Percentiles rank a stretch among this genome's conserved stretches.
phyloP scores from a whole-genome alignment of 163 green algal genomes.

The Scenedesmus sp. region DNA sequence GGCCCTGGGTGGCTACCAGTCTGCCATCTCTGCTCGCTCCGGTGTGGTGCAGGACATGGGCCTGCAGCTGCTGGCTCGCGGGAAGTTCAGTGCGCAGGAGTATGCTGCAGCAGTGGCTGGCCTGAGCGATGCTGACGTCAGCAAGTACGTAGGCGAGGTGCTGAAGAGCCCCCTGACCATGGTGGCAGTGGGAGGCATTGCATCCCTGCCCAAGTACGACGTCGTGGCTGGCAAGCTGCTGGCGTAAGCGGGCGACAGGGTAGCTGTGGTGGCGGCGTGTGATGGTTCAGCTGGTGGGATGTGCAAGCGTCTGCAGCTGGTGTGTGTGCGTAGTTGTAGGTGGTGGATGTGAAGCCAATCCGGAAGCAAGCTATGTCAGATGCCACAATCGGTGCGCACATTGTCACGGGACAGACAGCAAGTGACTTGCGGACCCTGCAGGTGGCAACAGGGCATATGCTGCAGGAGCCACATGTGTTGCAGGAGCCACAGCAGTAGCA shows the following conservation, averaged over 20 bases:
- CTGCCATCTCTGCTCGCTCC: constrained; percentile 34
- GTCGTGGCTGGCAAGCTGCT: constrained; percentile 16
- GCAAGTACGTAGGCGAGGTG: constrained; percentile 53
- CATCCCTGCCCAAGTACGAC: constrained; percentile 49
- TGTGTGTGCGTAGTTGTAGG: background rate
- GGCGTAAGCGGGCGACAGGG: background rate
- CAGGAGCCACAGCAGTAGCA: no score
- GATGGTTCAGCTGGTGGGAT: background rate
- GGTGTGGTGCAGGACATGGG: constrained; percentile 56
- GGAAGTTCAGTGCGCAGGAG: constrained; percentile 57
- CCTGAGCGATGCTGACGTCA: constrained; percentile 59
- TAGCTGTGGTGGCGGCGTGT: background rate
- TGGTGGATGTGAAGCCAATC: background rate
- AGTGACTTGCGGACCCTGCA: background rate
- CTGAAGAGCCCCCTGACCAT: constrained; percentile 62
- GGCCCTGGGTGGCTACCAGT: constrained; percentile 60
- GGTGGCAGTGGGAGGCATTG: constrained; percentile 47
- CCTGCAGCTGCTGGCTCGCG: constrained; percentile 62
- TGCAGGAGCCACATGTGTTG: no score
- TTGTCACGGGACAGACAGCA: background rate
- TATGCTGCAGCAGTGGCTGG: constrained; percentile 53
- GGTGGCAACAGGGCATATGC: no score
- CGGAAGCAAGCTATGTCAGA: no score
- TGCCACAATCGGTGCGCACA: no score
- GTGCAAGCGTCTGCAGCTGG: background rate